These are phyloP conservation scores for Hemisphaericaspora xylanilytica DNA, from an alignment of 1,139 yeast species.

Conservation along the genomic window DNA sequence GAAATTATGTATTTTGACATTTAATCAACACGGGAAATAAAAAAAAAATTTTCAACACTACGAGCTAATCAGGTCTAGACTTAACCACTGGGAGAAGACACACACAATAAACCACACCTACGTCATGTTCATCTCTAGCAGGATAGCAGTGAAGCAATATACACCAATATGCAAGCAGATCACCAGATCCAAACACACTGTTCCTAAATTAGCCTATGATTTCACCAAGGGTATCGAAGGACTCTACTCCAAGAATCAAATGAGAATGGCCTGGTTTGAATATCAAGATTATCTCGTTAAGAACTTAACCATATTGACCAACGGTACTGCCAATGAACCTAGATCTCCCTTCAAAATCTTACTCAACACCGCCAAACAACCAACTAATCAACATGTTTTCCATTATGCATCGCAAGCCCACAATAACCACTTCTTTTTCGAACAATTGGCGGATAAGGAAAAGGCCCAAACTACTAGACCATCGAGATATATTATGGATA, in stretches of 20 bases:
- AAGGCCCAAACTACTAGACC: slow-evolving; percentile 42
- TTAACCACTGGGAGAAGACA: neutral
- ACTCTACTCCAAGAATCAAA: slow-evolving; percentile 66
- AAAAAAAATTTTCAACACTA: slow-evolving; percentile 2
- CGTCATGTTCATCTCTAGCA: slow-evolving; percentile 7
- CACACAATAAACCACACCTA: neutral
- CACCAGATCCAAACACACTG: slow-evolving; percentile 52
- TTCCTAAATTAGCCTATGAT: slow-evolving; percentile 52
- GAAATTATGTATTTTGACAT: too few relatives aligned
- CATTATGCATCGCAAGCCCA: slow-evolving; percentile 90
- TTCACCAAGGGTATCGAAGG: slow-evolving; percentile 59
- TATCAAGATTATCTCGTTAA: slow-evolving; percentile 70
- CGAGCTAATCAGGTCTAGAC: neutral
- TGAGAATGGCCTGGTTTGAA: slow-evolving; percentile 73
- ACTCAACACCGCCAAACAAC: slow-evolving; percentile 67
- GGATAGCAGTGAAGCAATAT: slow-evolving; percentile 2
- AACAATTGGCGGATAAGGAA: slow-evolving; percentile 50
- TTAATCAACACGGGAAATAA: too few relatives aligned
- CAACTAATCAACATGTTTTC: slow-evolving; percentile 69
- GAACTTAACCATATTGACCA: slow-evolving; percentile 69
- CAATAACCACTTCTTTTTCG: slow-evolving; percentile 86
- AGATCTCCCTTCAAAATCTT: slow-evolving; percentile 76
- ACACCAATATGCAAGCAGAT: slow-evolving; percentile 1
- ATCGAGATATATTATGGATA: slow-evolving; percentile 47
- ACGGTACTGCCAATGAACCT: slow-evolving; percentile 77